Conservation (phyloP, 768 basidiomycete species). For the Gautieria morchelliformis region DNA sequence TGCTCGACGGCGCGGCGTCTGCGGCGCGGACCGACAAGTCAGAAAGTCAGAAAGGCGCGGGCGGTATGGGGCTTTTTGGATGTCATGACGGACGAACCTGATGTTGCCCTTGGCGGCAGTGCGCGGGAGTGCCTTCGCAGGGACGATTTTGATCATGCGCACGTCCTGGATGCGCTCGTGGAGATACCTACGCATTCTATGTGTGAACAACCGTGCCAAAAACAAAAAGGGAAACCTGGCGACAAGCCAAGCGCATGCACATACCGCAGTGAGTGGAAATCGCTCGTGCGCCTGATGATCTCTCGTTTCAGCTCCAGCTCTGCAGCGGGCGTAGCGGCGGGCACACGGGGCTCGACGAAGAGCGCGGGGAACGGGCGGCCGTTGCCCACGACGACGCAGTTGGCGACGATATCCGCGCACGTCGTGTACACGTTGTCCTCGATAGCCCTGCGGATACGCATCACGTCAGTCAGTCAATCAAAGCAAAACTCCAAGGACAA, state of each 20-base stretch:
- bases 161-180: conserved; percentile 26
- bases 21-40: background rate
- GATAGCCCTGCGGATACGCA: conserved; percentile 19
- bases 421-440: too few species aligned
- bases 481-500: too few species aligned
- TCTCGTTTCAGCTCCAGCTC: conserved; percentile 13
- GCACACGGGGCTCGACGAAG: too few species aligned
- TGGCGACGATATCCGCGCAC: too few species aligned
- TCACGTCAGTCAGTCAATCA: background rate
- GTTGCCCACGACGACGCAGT: too few species aligned
- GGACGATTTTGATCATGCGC: too few species aligned
- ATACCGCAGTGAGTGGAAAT: too few species aligned
- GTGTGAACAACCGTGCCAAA: too few species aligned
- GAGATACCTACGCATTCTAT: background rate
- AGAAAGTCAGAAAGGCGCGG: background rate
- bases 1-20: conserved; percentile 8
- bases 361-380: too few species aligned
- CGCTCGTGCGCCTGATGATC: too few species aligned
- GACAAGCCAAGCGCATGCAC: background rate
- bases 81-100: background rate
- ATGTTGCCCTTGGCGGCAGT: conserved; percentile 13
- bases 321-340: too few species aligned
- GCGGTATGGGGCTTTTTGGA: background rate
- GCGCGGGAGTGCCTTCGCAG: too few species aligned
- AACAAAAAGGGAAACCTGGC: background rate